These are phyloP conservation scores for Candida peoriensis DNA, from an alignment of 805 yeast genomes.

Conservation along the genomic window DNA sequence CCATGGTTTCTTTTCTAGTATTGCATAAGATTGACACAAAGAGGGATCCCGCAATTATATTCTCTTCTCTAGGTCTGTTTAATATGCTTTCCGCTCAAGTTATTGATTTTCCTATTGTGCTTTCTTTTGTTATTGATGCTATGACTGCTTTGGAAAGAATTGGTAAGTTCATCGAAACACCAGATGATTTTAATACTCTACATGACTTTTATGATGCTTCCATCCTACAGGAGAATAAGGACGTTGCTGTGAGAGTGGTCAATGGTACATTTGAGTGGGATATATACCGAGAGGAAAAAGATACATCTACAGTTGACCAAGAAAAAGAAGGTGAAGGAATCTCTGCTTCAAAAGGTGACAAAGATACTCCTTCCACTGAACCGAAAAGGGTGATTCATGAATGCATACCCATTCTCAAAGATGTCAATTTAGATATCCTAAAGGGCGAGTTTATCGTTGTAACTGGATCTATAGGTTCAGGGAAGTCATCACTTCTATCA, in stretches of 20 bases:
- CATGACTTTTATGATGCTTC: constrained; percentile 33
- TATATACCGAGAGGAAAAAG: constrained; percentile 19
- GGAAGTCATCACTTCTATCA: constrained; percentile 65
- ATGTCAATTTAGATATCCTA: constrained; percentile 47
- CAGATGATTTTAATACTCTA: constrained; percentile 29
- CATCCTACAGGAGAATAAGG: constrained; percentile 25
- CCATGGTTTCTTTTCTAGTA: constrained; percentile 44
- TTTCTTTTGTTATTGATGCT: constrained; percentile 59
- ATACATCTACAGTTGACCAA: too few relatives aligned
- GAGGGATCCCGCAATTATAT: constrained; percentile 54
- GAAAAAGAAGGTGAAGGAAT: constrained; percentile 1
- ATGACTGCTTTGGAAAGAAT: constrained; percentile 52
- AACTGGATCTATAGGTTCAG: constrained; percentile 79
- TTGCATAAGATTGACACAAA: constrained; percentile 30
- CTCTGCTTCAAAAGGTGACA: neutral
- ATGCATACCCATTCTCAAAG: constrained; percentile 21
- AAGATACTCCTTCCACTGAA: neutral
- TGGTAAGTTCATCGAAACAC: constrained; percentile 46
- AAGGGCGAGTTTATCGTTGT: constrained; percentile 69
- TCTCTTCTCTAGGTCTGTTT: constrained; percentile 64
- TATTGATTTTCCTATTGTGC: constrained; percentile 51
- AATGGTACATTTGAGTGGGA: constrained; percentile 67
- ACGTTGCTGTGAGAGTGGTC: constrained; percentile 41
- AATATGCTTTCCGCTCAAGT: constrained; percentile 54
- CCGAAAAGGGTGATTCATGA: constrained; percentile 6